These are phyloP conservation scores for Neoarthrinium moseri DNA, from an alignment of 2,329 filamentous ascomycete species.

Conservation along the genomic window DNA sequence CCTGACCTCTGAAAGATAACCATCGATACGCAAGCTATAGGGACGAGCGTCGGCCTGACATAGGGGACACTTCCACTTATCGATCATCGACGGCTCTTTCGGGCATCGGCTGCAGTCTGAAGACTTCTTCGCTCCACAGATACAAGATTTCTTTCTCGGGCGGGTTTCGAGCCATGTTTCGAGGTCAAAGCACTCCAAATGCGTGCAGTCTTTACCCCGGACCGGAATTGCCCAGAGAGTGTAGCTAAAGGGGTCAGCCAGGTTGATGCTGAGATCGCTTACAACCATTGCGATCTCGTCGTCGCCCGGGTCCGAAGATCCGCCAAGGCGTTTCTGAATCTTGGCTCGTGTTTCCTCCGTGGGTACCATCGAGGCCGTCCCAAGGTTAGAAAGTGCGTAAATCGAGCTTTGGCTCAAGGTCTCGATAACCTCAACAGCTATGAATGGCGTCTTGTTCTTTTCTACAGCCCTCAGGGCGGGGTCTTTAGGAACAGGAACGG, in stretches of 20 bases:
- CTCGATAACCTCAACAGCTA: slow-evolving; percentile 71
- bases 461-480: no score
- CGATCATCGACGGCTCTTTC: slow-evolving; percentile 54
- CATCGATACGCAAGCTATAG: slow-evolving; percentile 66
- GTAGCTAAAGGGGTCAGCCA: slow-evolving; percentile 67
- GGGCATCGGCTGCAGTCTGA: slow-evolving; percentile 34
- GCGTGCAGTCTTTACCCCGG: slow-evolving; percentile 67
- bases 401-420: slow-evolving; percentile 47
- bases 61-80: slow-evolving; percentile 85
- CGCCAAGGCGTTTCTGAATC: slow-evolving; percentile 51
- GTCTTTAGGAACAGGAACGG: slow-evolving; percentile 24
- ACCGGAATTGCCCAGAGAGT: slow-evolving; percentile 69
- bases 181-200: slow-evolving; percentile 89
- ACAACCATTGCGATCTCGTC: slow-evolving; percentile 64
- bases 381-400: slow-evolving; percentile 33
- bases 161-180: slow-evolving; percentile 75
- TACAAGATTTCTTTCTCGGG: slow-evolving; percentile 37
- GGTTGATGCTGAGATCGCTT: slow-evolving; percentile 57
- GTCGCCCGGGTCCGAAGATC: slow-evolving; percentile 39
- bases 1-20: slow-evolving; percentile 67
- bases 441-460: slow-evolving; percentile 44
- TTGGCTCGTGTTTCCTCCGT: slow-evolving; percentile 49
- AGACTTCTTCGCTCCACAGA: slow-evolving; percentile 30
- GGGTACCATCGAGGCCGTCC: slow-evolving; percentile 34
- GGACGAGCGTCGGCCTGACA: slow-evolving; percentile 79